Conservation (phyloP, 306 rosid species). For the Acacia melanoxylon region DNA sequence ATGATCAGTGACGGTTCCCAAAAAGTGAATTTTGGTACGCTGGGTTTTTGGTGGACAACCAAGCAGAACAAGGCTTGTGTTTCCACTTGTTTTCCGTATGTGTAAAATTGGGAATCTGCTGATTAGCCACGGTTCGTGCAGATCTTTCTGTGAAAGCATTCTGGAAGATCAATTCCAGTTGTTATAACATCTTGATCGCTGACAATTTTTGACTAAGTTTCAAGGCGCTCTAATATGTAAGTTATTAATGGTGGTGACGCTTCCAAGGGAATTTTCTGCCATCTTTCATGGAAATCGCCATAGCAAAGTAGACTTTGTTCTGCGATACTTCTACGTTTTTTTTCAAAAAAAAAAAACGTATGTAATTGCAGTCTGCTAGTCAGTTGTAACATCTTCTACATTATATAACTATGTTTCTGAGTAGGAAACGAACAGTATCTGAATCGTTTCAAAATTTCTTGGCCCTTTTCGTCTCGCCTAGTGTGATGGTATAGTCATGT, state of each 20-base stretch:
- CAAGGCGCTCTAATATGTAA: conserved; percentile 24
- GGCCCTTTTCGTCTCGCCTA: neutral
- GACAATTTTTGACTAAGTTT: conserved; percentile 35
- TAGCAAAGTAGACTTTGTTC: conserved; percentile 30
- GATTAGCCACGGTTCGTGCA: conserved; percentile 28
- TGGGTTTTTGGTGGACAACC: conserved; percentile 37
- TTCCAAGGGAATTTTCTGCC: conserved; percentile 19
- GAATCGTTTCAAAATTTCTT: neutral
- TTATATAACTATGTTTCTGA: neutral
- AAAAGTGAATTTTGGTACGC: conserved; percentile 23
- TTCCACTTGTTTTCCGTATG: conserved; percentile 33
- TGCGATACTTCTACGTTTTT: conserved; percentile 14
- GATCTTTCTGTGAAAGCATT: conserved; percentile 28
- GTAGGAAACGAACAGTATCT: neutral
- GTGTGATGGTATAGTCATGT: neutral
- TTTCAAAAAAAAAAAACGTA: neutral
- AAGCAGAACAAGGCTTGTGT: conserved; percentile 40
- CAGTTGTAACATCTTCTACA: conserved; percentile 24
- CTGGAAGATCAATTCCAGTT: conserved; percentile 34
- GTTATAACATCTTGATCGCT: conserved; percentile 33
- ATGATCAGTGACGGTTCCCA: conserved; percentile 36
- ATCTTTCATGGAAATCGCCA: neutral
- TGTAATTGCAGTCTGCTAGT: conserved; percentile 19
- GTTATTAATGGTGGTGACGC: conserved; percentile 28
- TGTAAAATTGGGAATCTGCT: conserved; percentile 35